Evolutionary conservation across 805 yeast genomes (phyloP).

Genomic region (Wickerhamiella nectarea): DNA sequence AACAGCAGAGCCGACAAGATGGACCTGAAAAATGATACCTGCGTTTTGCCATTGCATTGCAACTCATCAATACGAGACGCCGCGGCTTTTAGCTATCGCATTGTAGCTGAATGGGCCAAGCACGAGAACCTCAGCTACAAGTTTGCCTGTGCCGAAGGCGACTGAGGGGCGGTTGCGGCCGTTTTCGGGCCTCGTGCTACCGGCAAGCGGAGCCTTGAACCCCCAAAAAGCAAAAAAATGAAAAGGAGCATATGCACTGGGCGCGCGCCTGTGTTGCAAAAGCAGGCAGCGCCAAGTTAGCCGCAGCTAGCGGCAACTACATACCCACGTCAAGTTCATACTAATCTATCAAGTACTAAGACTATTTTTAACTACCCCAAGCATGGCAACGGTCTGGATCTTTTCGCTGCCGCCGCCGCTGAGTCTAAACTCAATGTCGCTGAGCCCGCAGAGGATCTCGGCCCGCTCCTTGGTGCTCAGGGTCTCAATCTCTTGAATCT

Average conservation of each 20-base stretch:
- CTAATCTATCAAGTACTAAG: too few relatives aligned
- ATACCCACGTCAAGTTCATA: not conserved
- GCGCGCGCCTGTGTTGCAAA: too few relatives aligned
- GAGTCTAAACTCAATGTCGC: constrained; percentile 83
- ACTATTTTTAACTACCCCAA: constrained; percentile 69
- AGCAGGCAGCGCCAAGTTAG: too few relatives aligned
- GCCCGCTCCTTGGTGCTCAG: constrained; percentile 50
- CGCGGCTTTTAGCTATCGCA: constrained; percentile 28
- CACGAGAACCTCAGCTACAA: constrained; percentile 21
- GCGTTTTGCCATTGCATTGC: constrained; percentile 27
- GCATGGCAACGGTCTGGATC: constrained; percentile 77
- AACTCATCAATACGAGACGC: constrained; percentile 29
- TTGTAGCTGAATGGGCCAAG: constrained; percentile 28
- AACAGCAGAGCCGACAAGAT: constrained; percentile 17
- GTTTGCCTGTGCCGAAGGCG: constrained; percentile 18
- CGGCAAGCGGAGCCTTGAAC: too few relatives aligned
- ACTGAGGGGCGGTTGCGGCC: too few relatives aligned
- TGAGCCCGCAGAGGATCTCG: constrained; percentile 50
- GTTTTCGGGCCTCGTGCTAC: not conserved
- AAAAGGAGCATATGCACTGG: too few relatives aligned
- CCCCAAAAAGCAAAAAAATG: too few relatives aligned
- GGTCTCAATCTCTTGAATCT: constrained; percentile 48
- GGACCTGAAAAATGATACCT: constrained; percentile 27
- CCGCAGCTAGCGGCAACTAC: too few relatives aligned
- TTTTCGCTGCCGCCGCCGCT: constrained; percentile 87